Evolutionary conservation across 768 basidiomycete species (phyloP), one percentile per base, ranked within the genome.

Genomic region (Suillus spraguei): DNA sequence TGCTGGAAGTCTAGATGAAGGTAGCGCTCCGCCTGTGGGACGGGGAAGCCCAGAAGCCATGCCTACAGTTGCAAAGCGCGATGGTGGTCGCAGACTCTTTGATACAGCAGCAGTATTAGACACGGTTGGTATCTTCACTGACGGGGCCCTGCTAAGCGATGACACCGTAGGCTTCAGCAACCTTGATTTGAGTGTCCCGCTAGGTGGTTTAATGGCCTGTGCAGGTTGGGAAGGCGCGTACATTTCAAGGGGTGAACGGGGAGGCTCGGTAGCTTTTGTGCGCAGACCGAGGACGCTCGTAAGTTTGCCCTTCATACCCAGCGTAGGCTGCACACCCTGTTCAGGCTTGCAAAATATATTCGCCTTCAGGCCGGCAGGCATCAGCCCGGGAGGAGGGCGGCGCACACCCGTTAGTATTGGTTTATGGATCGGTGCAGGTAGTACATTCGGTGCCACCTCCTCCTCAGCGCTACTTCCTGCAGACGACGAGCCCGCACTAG

Each of bases 351-450:
- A 38, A 32, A 22, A 22, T 9, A 44, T 9, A 10, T 7, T 49
- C 24, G 47, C 24, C 16, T 36, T 36, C 5, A 33, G 38, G 17
- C 39, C 60, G 16, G 58, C 24, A 35, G 60, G 41, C 3, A 62
- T 14, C 47, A 66, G 56, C 22, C 69, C 69, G 4, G 69, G 65
- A 20, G 71, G 72, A n/a, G 74, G 72, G 6, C 74, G 71, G 56
- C 71, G 71, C 14, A 75, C 66, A 13, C 74, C 74, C 11, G 64
- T 65, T 42, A 74, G 65, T 17, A 64, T 52, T 4, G 71, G 65
- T 62, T 38, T 68, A 63, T 39, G 65, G n/a, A 17, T 63, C 55
- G 24, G 59, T 39, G n/a, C 55, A 55, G 58, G 22, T 56, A 35
- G 49, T 16, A 32, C 44, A 35, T 54, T 35, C 35, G 44, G 17